phyloP scores from a whole-genome alignment of 345 rosid genomes.

The Eucalyptus urophylla region DNA sequence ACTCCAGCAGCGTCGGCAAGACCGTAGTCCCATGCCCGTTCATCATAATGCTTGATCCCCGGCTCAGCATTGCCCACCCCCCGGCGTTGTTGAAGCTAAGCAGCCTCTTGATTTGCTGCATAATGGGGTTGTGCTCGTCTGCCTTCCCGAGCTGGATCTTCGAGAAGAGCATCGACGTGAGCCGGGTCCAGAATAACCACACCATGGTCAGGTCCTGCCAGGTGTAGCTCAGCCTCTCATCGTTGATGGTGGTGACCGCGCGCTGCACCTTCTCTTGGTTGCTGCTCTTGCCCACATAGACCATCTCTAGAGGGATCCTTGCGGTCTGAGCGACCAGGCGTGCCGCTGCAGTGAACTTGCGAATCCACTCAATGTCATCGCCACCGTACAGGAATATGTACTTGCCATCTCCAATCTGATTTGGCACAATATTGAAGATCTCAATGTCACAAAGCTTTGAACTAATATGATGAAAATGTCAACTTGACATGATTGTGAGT shows the following conservation, averaged over 20 bases:
- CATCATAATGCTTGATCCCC: constrained; percentile 38
- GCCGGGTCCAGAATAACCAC: constrained; percentile 86
- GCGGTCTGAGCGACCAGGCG: constrained; percentile 31
- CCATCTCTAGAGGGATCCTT: constrained; percentile 57
- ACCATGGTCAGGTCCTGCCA: constrained; percentile 57
- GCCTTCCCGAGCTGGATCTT: constrained; percentile 64
- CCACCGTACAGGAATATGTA: constrained; percentile 87
- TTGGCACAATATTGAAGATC: neutral
- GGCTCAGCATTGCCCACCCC: constrained; percentile 74
- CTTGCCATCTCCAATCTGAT: constrained; percentile 54
- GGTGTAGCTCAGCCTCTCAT: constrained; percentile 42
- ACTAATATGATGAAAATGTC: neutral
- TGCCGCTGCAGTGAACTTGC: constrained; percentile 48
- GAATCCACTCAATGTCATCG: constrained; percentile 64
- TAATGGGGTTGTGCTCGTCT: constrained; percentile 49
- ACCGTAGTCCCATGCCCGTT: constrained; percentile 39
- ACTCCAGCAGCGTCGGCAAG: constrained; percentile 35
- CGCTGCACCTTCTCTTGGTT: constrained; percentile 39
- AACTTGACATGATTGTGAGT: neutral
- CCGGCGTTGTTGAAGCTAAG: constrained; percentile 65
- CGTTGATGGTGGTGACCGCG: constrained; percentile 10
- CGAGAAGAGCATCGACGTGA: constrained; percentile 79
- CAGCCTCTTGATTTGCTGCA: constrained; percentile 72
- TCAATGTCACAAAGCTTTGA: neutral
- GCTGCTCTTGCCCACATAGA: constrained; percentile 65